phyloP scores from a whole-genome alignment of 371 early-diverging fungal genomes.

The Rhizopus microsporus region DNA sequence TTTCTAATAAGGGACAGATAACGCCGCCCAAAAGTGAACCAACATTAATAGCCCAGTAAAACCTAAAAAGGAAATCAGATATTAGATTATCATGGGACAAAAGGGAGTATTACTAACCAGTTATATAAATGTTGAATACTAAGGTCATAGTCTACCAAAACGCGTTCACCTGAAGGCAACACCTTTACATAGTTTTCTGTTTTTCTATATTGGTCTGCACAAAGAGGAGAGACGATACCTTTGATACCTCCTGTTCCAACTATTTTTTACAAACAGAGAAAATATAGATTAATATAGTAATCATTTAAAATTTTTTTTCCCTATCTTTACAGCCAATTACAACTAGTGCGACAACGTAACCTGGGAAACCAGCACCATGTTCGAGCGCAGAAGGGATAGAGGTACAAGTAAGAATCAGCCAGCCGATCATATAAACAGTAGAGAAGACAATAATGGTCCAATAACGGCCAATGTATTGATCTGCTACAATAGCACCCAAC shows the following conservation, averaged over 20 bases:
- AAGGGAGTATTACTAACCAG: constrained; percentile 39
- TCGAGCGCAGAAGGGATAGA: constrained; percentile 51
- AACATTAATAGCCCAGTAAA: constrained; percentile 83
- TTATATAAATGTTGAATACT: constrained; percentile 65
- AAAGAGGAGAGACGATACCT: constrained; percentile 47
- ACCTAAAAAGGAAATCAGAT: constrained; percentile 32
- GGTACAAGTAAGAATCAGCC: constrained; percentile 69
- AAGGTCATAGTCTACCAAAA: constrained; percentile 61
- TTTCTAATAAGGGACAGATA: constrained; percentile 53
- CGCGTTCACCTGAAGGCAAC: constrained; percentile 50
- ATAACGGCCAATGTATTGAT: constrained; percentile 79
- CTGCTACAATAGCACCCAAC: constrained; percentile 78
- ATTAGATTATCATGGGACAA: constrained; percentile 13
- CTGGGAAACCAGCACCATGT: constrained; percentile 57
- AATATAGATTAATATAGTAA: neutral
- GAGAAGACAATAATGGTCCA: constrained; percentile 74
- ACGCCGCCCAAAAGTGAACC: constrained; percentile 69
- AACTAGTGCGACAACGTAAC: constrained; percentile 61
- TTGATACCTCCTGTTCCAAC: constrained; percentile 92
- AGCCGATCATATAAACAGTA: constrained; percentile 58
- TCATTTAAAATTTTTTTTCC: neutral
- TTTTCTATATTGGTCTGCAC: constrained; percentile 41
- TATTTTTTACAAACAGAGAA: constrained; percentile 42
- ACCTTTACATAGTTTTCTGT: constrained; percentile 51
- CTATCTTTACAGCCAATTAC: constrained; percentile 38